Evolutionary conservation across 345 rosid genomes (phyloP).

Genomic region (Salix udensis): DNA sequence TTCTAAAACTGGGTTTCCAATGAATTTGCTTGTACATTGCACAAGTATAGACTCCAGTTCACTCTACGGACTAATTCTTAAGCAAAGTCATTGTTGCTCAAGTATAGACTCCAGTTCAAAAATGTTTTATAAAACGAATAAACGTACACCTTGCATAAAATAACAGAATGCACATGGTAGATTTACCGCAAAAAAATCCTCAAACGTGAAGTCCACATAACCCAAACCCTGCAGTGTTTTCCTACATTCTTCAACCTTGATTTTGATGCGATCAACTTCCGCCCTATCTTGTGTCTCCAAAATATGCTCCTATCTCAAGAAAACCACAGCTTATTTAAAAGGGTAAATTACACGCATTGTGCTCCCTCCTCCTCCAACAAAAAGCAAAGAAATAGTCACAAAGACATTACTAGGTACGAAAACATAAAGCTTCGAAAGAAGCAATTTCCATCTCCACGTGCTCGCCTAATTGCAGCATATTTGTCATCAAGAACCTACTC

Average conservation of each 20-base stretch:
- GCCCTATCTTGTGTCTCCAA: slow-evolving; percentile 72
- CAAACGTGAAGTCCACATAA: slow-evolving; percentile 86
- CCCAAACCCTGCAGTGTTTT: slow-evolving; percentile 89
- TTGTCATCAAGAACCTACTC: slow-evolving; percentile 63
- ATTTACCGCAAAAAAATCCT: slow-evolving; percentile 91
- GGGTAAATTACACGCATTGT: not conserved
- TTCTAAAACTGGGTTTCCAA: not conserved
- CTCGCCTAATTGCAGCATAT: slow-evolving; percentile 76
- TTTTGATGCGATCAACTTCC: slow-evolving; percentile 81
- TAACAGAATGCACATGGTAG: not conserved
- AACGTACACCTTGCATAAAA: not conserved
- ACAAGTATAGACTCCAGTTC: not conserved
- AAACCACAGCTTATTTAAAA: slow-evolving; percentile 9
- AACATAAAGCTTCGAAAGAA: slow-evolving; percentile 97
- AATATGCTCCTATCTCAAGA: slow-evolving; percentile 62
- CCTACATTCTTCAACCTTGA: slow-evolving; percentile 82
- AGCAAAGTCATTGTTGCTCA: not conserved
- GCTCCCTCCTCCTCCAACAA: slow-evolving; percentile 7
- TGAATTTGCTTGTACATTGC: not conserved
- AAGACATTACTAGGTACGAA: slow-evolving; percentile 73
- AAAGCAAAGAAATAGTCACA: not conserved
- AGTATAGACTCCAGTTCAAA: too few species aligned
- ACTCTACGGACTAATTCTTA: not conserved
- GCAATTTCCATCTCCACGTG: slow-evolving; percentile 98
- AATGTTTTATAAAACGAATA: not conserved